Conservation (phyloP, 2,329 filamentous ascomycete species). For the Diaporthe australafricana region DNA sequence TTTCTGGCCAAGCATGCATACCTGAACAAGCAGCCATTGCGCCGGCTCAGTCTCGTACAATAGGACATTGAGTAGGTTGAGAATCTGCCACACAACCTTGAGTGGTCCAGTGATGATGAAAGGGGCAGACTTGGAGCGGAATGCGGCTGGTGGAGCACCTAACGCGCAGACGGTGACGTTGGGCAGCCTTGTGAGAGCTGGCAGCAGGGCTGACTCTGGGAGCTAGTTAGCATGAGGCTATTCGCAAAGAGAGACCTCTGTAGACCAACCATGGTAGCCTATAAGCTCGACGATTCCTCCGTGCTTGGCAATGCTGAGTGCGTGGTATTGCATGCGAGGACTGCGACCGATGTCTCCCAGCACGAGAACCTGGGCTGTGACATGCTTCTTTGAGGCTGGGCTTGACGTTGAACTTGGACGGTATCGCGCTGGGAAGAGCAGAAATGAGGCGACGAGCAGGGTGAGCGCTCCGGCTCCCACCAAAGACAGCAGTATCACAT, state of each 20-base stretch:
- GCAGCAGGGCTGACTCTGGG: constrained; percentile 74
- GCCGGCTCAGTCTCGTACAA: constrained; percentile 80
- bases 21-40: constrained; percentile 88
- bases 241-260: background rate
- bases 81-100: constrained; percentile 88
- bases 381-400: constrained; percentile 36
- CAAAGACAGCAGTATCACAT: constrained; percentile 17
- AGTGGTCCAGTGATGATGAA: constrained; percentile 84
- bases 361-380: constrained; percentile 82
- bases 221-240: constrained; percentile 23
- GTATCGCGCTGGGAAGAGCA: constrained; percentile 50
- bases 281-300: constrained; percentile 86
- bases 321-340: constrained; percentile 98
- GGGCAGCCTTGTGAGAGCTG: constrained; percentile 77
- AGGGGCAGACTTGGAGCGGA: constrained; percentile 77
- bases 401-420: constrained; percentile 38
- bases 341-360: constrained; percentile 95
- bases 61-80: constrained; percentile 76
- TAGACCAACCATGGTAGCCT: constrained; percentile 80
- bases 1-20: constrained; percentile 46
- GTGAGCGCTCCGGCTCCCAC: constrained; percentile 20
- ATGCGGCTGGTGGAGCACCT: constrained; percentile 71
- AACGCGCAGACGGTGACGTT: constrained; percentile 80
- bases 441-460: constrained; percentile 30
- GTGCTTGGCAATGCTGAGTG: constrained; percentile 87